A percentile compares a stretch with the other conserved stretches of the same genome.
Conservation (phyloP, 78 protist genomes). For the Isochrysis galbana region DNA sequence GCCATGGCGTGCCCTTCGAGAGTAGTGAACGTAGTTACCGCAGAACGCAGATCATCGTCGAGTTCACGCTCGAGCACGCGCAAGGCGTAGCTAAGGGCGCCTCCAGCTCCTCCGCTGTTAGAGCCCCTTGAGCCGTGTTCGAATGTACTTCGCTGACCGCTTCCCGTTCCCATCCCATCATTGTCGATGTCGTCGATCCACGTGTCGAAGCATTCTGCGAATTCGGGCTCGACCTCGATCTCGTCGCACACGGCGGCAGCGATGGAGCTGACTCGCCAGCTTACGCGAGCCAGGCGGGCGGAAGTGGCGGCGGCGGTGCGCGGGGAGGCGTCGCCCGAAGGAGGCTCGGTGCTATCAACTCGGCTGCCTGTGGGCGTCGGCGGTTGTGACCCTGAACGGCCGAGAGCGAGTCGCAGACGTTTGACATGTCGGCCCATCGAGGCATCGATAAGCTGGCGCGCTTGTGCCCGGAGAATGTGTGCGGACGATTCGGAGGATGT, state of each 20-base stretch:
- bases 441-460: background rate
- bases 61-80: background rate
- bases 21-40: background rate
- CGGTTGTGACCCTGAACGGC: no score
- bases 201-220: background rate
- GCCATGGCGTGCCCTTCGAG: background rate
- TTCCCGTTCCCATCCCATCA: background rate
- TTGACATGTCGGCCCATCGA: background rate
- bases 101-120: background rate
- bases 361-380: no score
- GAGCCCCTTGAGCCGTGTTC: background rate
- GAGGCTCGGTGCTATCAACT: no score
- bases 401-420: background rate
- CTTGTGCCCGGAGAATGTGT: background rate
- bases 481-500: background rate
- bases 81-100: background rate
- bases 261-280: background rate
- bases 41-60: background rate
- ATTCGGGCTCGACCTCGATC: background rate
- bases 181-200: background rate
- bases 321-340: background rate
- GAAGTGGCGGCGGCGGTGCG: background rate
- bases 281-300: background rate
- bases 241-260: background rate
- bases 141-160: background rate